Percentiles rank a stretch among this genome's conserved stretches.
These are phyloP conservation scores for Chlorella variabilis DNA, from an alignment of 163 green algal species.

Conservation along the genomic window DNA sequence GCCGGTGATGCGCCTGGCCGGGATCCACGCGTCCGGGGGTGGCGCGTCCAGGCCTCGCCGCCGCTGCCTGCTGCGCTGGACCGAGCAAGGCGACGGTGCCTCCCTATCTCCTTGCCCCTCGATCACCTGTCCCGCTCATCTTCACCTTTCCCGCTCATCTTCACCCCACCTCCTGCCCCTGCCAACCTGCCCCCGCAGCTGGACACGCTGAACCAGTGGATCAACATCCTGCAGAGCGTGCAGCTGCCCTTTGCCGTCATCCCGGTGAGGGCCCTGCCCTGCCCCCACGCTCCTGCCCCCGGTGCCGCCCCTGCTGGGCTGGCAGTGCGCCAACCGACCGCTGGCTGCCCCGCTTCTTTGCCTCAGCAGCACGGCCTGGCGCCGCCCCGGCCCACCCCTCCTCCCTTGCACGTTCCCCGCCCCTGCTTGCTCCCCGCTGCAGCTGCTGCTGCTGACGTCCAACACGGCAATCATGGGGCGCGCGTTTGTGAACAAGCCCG, in stretches of 20 bases:
- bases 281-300: not conserved
- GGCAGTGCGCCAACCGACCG: too few species aligned
- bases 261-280: constrained; percentile 48
- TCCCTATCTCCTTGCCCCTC: too few species aligned
- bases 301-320: too few species aligned
- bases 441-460: constrained; percentile 59
- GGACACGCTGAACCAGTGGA: constrained; percentile 83
- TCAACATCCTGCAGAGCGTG: constrained; percentile 87
- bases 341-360: not conserved
- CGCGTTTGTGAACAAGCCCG: constrained; percentile 54
- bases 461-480: constrained; percentile 58
- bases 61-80: too few species aligned
- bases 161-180: too few species aligned
- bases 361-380: not conserved
- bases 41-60: too few species aligned
- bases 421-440: not conserved
- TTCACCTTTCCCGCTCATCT: too few species aligned
- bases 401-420: not conserved
- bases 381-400: not conserved
- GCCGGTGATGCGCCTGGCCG: too few species aligned
- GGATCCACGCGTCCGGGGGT: too few species aligned
- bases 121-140: too few species aligned
- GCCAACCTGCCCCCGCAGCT: constrained; percentile 53
- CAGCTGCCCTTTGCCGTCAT: constrained; percentile 91
- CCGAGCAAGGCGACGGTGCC: too few species aligned